A percentile compares a stretch with the other conserved stretches of the same genome.
phyloP scores from a whole-genome alignment of 2,329 filamentous ascomycete species.

The Penicillium vulpinum region DNA sequence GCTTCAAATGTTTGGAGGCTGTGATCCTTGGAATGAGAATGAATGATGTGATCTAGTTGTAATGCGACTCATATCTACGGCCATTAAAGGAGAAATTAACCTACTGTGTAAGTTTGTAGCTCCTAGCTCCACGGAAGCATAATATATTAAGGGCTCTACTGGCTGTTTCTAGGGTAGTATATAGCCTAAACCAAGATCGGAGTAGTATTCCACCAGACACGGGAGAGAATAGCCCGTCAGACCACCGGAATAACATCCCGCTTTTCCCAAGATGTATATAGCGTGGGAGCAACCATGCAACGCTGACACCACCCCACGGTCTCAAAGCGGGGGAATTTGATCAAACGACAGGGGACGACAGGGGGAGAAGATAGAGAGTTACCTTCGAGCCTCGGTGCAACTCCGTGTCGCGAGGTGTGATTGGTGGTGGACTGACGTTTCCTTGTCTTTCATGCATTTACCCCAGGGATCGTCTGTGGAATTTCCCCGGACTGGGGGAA shows the following conservation, averaged over 20 bases:
- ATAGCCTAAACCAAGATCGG: not conserved
- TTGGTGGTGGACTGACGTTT: too few relatives aligned
- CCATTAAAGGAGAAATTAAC: not conserved
- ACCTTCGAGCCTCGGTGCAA: not conserved
- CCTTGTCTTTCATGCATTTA: too few relatives aligned
- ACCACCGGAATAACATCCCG: constrained; percentile 1
- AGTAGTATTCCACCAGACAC: constrained; percentile 6
- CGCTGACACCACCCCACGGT: constrained; percentile 4
- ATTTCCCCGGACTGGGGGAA: constrained; percentile 8
- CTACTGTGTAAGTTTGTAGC: not conserved
- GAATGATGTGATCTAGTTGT: not conserved
- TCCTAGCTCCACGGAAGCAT: not conserved
- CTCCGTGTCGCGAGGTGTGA: not conserved
- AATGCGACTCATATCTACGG: too few relatives aligned
- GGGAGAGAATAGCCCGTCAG: not conserved
- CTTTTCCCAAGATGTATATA: not conserved
- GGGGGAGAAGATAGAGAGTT: not conserved
- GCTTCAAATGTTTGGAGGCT: not conserved
- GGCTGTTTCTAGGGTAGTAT: not conserved
- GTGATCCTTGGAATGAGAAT: not conserved
- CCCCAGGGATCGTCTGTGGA: constrained; percentile 7
- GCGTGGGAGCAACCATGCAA: constrained; percentile 4
- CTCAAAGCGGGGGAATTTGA: not conserved
- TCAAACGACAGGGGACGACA: not conserved
- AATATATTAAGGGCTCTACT: too few relatives aligned